phyloP scores from a whole-genome alignment of 805 yeast genomes.

The Aciculoconidium aculeatum region DNA sequence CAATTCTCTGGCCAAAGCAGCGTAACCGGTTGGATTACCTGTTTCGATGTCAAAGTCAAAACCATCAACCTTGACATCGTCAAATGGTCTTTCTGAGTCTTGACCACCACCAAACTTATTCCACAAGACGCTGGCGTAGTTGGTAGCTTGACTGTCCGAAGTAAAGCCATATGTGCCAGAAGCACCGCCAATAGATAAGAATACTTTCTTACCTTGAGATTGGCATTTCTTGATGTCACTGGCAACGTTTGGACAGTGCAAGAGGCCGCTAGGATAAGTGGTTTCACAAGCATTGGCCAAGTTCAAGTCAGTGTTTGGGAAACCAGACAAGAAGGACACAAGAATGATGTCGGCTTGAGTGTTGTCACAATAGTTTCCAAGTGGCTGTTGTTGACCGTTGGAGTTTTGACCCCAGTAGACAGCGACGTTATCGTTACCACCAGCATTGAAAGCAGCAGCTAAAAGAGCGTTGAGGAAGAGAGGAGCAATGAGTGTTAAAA shows the following conservation, averaged over 20 bases:
- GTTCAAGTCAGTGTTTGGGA: constrained; percentile 10
- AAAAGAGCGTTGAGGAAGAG: constrained; percentile 6
- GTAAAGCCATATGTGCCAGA: constrained; percentile 35
- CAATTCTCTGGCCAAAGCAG: constrained; percentile 41
- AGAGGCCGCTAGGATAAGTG: constrained; percentile 5
- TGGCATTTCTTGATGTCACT: constrained; percentile 74
- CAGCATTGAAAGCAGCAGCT: constrained; percentile 8
- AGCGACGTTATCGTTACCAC: constrained; percentile 10
- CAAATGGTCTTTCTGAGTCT: constrained; percentile 49
- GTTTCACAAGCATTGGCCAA: constrained; percentile 13
- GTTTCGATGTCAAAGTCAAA: constrained; percentile 74
- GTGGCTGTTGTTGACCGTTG: constrained; percentile 9
- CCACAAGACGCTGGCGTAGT: constrained; percentile 25
- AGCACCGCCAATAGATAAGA: constrained; percentile 64
- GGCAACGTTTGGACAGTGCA: constrained; percentile 29
- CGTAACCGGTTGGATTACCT: constrained; percentile 57
- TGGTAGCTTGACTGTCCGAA: constrained; percentile 21
- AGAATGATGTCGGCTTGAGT: constrained; percentile 9
- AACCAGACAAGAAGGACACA: constrained; percentile 10
- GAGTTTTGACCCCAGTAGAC: constrained; percentile 16
- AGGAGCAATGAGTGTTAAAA: constrained; percentile 5
- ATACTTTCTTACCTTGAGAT: constrained; percentile 64
- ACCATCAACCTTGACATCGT: constrained; percentile 73
- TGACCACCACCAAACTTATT: constrained; percentile 18
- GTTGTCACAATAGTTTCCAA: constrained; percentile 11